Percentiles rank a stretch among this genome's conserved stretches.
These are phyloP conservation scores for Panicum miliaceum DNA, from an alignment of 176 grass and related monocot genomes.

Conservation along the genomic window DNA sequence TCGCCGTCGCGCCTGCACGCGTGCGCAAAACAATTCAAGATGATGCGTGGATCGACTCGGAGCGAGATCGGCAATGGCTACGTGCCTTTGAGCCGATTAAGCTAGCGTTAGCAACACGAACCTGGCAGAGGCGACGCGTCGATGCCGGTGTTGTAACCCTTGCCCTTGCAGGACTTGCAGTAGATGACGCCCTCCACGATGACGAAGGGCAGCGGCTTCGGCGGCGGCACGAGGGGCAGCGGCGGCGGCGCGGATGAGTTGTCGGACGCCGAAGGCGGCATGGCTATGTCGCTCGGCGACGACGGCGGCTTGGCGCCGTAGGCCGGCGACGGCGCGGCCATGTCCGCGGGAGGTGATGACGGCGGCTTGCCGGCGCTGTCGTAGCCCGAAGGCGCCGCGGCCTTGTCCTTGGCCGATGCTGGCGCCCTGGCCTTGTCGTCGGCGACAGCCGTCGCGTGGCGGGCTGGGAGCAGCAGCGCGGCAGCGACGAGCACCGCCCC, in stretches of 20 bases:
- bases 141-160: slow-evolving; percentile 46
- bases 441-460: not conserved
- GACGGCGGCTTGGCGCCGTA: not conserved
- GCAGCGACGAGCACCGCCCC: slow-evolving; percentile 4
- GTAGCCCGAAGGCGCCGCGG: not conserved
- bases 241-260: not conserved
- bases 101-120: not conserved
- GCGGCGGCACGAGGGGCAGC: not conserved
- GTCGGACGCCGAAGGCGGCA: not conserved
- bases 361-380: not conserved
- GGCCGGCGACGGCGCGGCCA: not conserved
- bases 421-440: not conserved
- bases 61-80: not conserved
- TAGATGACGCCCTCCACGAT: slow-evolving; percentile 64
- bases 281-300: not conserved
- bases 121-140: slow-evolving; percentile 59
- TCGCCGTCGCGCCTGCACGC: slow-evolving; percentile 44
- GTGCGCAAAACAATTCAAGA: not conserved
- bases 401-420: not conserved
- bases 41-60: not conserved
- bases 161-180: slow-evolving; percentile 63
- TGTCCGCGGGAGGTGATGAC: not conserved
- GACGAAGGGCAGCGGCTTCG: slow-evolving; percentile 41
- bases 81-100: too few species aligned
- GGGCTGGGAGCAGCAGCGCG: slow-evolving; percentile 29